Conservation (phyloP, 2,329 filamentous ascomycete species). For the Microsporum canis region DNA sequence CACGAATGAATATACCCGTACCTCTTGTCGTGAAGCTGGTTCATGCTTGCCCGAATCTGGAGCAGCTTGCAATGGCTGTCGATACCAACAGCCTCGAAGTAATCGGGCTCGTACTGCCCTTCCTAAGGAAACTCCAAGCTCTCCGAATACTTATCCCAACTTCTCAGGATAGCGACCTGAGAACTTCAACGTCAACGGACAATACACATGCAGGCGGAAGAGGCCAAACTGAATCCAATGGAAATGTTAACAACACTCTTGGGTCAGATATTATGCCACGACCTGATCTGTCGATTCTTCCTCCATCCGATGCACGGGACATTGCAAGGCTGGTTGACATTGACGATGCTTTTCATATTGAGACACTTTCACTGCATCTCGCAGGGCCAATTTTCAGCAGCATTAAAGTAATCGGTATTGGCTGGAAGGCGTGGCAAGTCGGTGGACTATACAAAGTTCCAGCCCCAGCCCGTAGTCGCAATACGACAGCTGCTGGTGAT, state of each 20-base stretch:
- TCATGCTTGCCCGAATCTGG: constrained; percentile 45
- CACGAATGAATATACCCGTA: constrained; percentile 44
- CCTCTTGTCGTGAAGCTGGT: constrained; percentile 42
- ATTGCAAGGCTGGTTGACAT: constrained; percentile 28
- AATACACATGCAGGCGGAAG: not conserved
- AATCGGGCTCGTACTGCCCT: constrained; percentile 29
- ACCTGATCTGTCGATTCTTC: not conserved
- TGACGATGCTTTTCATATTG: constrained; percentile 25
- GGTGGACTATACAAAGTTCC: constrained; percentile 28
- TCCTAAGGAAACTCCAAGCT: constrained; percentile 30
- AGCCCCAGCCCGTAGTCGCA: not conserved
- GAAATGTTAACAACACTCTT: not conserved
- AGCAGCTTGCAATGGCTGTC: constrained; percentile 46
- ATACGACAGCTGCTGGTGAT: not conserved
- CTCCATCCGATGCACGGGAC: constrained; percentile 13
- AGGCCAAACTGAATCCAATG: not conserved
- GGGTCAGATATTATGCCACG: not conserved
- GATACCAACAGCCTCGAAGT: constrained; percentile 31
- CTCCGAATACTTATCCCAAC: constrained; percentile 33
- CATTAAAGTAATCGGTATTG: constrained; percentile 29
- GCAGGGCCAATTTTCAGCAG: constrained; percentile 25
- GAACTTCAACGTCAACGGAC: not conserved
- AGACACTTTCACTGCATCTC: constrained; percentile 23
- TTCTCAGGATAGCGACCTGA: not conserved
- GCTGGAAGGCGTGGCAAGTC: constrained; percentile 31